Conservation (phyloP, 106 monocot genomes). For the Alisma plantagoaquatica region DNA sequence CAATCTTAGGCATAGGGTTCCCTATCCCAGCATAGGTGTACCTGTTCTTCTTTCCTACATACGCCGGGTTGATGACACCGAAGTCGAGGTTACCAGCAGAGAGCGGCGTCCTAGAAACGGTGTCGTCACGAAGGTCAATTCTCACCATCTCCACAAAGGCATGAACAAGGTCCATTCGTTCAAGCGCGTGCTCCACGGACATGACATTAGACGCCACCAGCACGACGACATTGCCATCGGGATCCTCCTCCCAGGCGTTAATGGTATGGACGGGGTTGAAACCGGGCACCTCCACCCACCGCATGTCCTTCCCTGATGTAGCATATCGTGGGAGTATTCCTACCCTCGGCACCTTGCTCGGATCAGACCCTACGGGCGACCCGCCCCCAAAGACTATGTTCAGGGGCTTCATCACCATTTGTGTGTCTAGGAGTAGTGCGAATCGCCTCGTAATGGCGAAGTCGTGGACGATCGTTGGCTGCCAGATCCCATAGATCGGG, state of each 20-base stretch:
- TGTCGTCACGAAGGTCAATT: conserved; percentile 1
- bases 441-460: conserved; percentile 5
- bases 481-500: neutral
- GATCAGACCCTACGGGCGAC: neutral
- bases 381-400: neutral
- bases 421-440: conserved; percentile 4
- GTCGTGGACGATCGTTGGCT: conserved; percentile 3
- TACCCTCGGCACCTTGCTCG: conserved; percentile 1
- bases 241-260: conserved; percentile 15
- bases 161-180: conserved; percentile 1
- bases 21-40: conserved; percentile 43
- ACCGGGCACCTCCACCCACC: conserved; percentile 9
- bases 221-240: neutral
- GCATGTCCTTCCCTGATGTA: neutral
- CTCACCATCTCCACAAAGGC: conserved; percentile 8
- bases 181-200: neutral
- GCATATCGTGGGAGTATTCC: conserved; percentile 1
- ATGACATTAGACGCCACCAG: neutral
- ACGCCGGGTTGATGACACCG: conserved; percentile 40
- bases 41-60: conserved; percentile 35
- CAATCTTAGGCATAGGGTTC: conserved; percentile 38
- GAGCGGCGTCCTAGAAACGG: conserved; percentile 25
- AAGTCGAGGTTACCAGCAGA: conserved; percentile 46
- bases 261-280: conserved; percentile 7
- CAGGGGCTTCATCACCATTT: neutral